These are phyloP conservation scores for Leishmania braziliensis DNA, from an alignment of 208 protist species.

Conservation along the genomic window DNA sequence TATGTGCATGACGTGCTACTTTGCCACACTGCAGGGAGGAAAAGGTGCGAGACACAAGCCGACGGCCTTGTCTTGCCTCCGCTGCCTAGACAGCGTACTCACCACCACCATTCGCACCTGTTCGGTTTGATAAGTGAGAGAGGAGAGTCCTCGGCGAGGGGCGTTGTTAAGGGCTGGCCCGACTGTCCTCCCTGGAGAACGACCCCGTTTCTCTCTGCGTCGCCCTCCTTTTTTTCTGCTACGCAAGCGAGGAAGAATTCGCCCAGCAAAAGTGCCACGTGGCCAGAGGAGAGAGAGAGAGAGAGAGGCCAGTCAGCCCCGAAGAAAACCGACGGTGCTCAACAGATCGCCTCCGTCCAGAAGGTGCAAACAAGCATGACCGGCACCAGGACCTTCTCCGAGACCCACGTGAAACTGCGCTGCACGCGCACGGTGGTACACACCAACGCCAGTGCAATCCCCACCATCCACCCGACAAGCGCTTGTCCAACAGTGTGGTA, in stretches of 20 bases:
- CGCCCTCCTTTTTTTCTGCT: background rate
- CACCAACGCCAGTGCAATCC: slow-evolving; percentile 36
- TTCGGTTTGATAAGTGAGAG: background rate
- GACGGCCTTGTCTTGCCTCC: background rate
- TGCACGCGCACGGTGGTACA: slow-evolving; percentile 39
- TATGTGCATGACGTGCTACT: background rate
- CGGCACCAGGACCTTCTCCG: slow-evolving; percentile 35
- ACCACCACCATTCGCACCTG: background rate
- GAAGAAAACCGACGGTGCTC: background rate
- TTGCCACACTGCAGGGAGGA: background rate
- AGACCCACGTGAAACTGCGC: slow-evolving; percentile 26
- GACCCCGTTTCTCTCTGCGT: background rate
- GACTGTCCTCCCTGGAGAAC: background rate
- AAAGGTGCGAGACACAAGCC: background rate
- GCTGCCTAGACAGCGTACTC: background rate
- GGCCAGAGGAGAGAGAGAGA: background rate
- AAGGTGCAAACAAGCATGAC: slow-evolving; percentile 62
- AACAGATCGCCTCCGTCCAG: slow-evolving; percentile 54
- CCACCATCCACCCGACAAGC: slow-evolving; percentile 51
- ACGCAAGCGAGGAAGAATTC: background rate
- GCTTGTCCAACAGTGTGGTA: slow-evolving; percentile 74
- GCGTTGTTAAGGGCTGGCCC: background rate
- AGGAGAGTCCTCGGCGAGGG: background rate
- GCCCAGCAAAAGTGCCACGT: background rate
- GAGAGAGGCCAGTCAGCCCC: background rate